Base-by-base conservation (phyloP, 768 basidiomycete genomes). In the Tylopilus cervinicoccineus region DNA sequence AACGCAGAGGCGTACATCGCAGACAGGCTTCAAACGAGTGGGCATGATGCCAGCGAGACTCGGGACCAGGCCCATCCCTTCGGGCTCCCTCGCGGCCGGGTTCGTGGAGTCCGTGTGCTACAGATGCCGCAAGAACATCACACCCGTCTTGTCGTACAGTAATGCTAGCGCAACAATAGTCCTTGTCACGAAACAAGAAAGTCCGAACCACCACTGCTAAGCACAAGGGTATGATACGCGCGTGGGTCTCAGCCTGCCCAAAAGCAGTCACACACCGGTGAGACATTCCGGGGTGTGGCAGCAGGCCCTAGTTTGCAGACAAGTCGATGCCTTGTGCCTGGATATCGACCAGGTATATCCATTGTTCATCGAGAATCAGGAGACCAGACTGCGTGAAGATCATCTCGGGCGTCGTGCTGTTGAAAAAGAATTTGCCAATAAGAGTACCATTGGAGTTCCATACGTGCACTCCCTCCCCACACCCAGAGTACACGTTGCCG, bases 391-490 rank as follows among this genome's bases (percentile, higher is more conserved):
- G 59, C 0, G 73, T 75, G 54, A 76, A 75, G 2, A 70, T 64
- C 56, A 73, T 55, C 56, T 75, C 69, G n/a, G 74, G 63, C 2
- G 56, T 59, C 24, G 63, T 62, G 13, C 52, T 64, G 22, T 39
- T 58, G 3, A 79, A 8, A 3, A 44, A 52, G 45, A 57, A 47
- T 27, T 56, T 56, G 23, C 55, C 48, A 1, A 86, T 66, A 2
- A 86, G 69, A 1, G 71, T 75, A 1, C 84, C 83, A 17, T 74
- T 59, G 12, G 69, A 43, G 55, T 76, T 73, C 76, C 79, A 82
- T 6, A 84, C 82, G 23, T 86, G 78, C 1, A 79, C 75, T 32
- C 85, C 86, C 48, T 88, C 86, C n/a, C 79, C 84, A 47, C 78
- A 79, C 2, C 80, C 82, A 1, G 80, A 70, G 58, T 80, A 88